phyloP scores from a whole-genome alignment of 129 eudicot species.

The Arctium minus region DNA sequence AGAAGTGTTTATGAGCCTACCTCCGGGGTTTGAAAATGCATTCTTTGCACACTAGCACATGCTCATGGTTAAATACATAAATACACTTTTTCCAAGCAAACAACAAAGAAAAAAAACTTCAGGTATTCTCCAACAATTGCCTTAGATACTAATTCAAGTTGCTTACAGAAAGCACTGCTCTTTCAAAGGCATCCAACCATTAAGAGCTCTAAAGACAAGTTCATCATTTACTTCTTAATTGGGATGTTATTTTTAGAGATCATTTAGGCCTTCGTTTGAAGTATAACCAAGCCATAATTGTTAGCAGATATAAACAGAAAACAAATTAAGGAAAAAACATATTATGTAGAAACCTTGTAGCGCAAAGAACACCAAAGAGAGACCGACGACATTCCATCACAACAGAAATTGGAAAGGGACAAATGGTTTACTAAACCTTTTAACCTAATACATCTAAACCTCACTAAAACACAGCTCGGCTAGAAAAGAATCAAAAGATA shows the following conservation, averaged over 20 bases:
- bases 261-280: not conserved
- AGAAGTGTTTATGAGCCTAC: no score
- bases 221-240: not conserved
- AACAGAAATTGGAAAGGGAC: not conserved
- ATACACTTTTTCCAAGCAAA: not conserved
- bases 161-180: not conserved
- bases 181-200: not conserved
- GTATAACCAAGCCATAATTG: not conserved
- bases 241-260: not conserved
- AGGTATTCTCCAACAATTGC: not conserved
- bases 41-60: not conserved
- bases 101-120: not conserved
- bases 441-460: not conserved
- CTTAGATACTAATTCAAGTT: not conserved
- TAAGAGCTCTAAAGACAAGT: not conserved
- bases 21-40: no score
- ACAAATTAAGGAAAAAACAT: not conserved
- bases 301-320: not conserved
- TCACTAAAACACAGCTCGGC: not conserved
- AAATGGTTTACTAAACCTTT: not conserved
- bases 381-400: not conserved
- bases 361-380: not conserved
- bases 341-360: not conserved
- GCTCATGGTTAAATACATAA: not conserved
- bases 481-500: not conserved